Evolutionary conservation across 169 alveolate genomes (phyloP), one percentile per base, ranked within the genome.

Genomic region (Cryptosporidium bovis): DNA sequence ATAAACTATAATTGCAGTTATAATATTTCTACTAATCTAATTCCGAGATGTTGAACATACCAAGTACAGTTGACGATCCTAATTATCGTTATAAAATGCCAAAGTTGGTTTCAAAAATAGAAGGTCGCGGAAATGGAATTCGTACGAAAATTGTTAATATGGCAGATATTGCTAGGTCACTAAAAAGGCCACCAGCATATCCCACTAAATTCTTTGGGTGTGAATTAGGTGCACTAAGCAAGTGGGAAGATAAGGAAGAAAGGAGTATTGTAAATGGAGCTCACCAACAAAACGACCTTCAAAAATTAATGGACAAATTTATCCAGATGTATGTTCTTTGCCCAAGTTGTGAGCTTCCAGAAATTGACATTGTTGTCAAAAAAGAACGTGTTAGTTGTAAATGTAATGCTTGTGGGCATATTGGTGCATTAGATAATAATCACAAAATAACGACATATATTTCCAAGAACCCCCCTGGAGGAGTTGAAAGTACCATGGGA

Each of bases 391-490:
- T 92, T 16, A 93, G 97, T 20, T 89, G 95, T 51, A 90, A 93
- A 50, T 98, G 99, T 93, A 97, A 98, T 87, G 99, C 99, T 40
- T 98, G 99, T 90, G 99, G 99, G 40, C 92, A 94, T 90, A 92
- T 92, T 29, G 97, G 97, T 24, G 94, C 93, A 20, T 92, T 97
- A 66, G 99, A 98, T 84, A 96, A 92, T 90, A 90, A 96, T 10
- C 99, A 98, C 92, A 97, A 97, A 91, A 96, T 97, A 24, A 98
- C 99, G 16, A 91, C 96, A 27, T 97, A 95, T 94, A 98, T 98
- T 84, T 90, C 96, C 46, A 97, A 96, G 91, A 95, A 97, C 77
- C 99, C 99, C 15, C 99, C 99, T 3, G 93, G 89, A 36, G 92
- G 91, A 15, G 51, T 84, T 18, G 92, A 85, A 1, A 69, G 93